These are phyloP conservation scores for Solanum ahanhuiri DNA, from an alignment of 257 asterid genomes.

Conservation along the genomic window DNA sequence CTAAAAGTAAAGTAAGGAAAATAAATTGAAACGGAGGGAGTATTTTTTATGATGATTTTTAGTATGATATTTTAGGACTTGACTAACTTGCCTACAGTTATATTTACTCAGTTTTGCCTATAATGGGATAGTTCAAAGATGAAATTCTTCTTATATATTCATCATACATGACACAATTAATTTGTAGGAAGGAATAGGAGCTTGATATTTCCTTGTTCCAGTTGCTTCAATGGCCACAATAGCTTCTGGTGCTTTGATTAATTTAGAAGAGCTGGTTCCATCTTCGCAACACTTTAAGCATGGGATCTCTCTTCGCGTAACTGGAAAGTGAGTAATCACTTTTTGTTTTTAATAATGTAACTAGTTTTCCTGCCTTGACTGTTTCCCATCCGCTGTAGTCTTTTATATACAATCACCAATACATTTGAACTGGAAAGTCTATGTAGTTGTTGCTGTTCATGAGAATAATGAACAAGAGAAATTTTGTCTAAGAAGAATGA, in stretches of 20 bases:
- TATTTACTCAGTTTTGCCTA: not conserved
- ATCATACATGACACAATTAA: not conserved
- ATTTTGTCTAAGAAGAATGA: not conserved
- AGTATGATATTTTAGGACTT: not conserved
- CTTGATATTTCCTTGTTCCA: not conserved
- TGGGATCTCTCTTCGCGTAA: conserved; percentile 70
- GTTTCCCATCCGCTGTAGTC: not conserved
- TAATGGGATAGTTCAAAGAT: not conserved
- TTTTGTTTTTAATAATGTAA: not conserved
- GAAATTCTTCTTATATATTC: not conserved
- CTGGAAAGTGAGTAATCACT: conserved; percentile 59
- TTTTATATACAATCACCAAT: not conserved
- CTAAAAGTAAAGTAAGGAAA: not conserved
- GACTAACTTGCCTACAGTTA: not conserved
- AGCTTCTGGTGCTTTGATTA: conserved; percentile 56
- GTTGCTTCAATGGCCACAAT: conserved; percentile 31
- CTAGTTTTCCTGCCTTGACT: not conserved
- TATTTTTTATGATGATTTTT: not conserved
- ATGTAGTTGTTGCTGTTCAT: not conserved
- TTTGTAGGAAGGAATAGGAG: not conserved
- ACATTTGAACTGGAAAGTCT: not conserved
- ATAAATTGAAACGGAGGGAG: not conserved
- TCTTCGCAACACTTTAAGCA: conserved; percentile 64
- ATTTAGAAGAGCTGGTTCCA: conserved; percentile 55
- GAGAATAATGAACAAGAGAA: not conserved